Base-by-base conservation (phyloP, 1,139 yeast genomes). In the Geotrichum carabidarum region DNA sequence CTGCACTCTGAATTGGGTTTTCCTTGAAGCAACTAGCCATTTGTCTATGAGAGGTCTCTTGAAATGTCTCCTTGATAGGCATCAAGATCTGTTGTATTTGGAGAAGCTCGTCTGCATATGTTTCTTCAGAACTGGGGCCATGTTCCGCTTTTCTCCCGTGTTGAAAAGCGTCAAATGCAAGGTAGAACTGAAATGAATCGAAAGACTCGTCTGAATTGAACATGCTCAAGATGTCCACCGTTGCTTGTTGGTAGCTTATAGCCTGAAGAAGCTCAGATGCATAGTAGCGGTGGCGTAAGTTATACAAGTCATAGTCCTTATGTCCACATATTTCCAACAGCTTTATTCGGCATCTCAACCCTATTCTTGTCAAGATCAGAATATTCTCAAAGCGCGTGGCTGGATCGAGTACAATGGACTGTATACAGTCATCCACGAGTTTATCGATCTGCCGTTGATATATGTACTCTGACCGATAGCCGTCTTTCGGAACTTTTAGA, bases 121-220 rank as follows among this genome's bases (percentile, higher is more conserved):
- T 17, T 5, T 32, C 40, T 42, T 49, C 53, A 6, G 35, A 35
- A 11, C 51, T 41, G 8, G 50, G 50, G 4, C 51, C 48, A 12
- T 11, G 18, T 2, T 36, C 15, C 5, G 40, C 32, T 8, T 36
- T 12, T 11, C 36, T 38, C 17, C 18, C 47, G 12, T 44, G 41
- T 15, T 46, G 43, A 30, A 53, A 53, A 11, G 56, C 48, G 31
- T 53, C 56, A 17, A 53, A 50, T 4, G 50, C 53, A 15, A 53
- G 9, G 15, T 48, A 47, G 14, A 53, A 42, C 9, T 49, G 30
- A 12, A 53, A 53, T 9, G 45, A 30, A 35, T 53, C 56, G 18
- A 53, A 42, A 1, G n/a, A 11, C n/a, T 41, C 36, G 4, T 30
- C 8, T 8, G 34, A n/a, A 15, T 15, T 37, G 36, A 53, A 45